Evolutionary conservation across 805 yeast species (phyloP), one percentile per base, ranked within the genome.

Genomic region (Saturnispora dispora): DNA sequence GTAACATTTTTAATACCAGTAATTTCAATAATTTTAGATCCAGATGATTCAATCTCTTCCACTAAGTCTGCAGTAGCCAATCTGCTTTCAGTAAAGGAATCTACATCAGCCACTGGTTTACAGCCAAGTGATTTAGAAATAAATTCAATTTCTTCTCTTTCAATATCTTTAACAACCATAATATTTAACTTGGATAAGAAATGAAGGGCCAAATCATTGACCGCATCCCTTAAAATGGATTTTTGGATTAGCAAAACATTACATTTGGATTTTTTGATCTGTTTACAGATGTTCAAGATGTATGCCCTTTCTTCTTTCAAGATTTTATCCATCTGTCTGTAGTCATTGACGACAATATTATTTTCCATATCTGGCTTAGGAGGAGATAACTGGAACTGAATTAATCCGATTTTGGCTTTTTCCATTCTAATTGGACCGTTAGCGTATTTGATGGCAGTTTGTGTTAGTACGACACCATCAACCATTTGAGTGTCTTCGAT

Each of bases 301-400:
- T 93, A 93, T 28, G 96, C 93, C 67, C 99, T 83, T 75, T 93
- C 99, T 71, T 93, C 99, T 66, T 95, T 93, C 65, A 93, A 76
- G 60, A 93, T 93, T 73, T 91, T 93, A 71, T 93, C 99, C 99
- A 93, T 93, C 71, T 93, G 99, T 70, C 99, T 81, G 74, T 93
- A 93, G 69, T 93, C 99, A 65, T 87, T 93, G 51, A 93, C 98
- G 52, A 93, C 96, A 47, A 93, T 91, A 65, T 90, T 91, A 69
- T 93, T 93, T 72, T 93, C 99, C 85, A 95, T 85, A 65, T 89
- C 97, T 20, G 97, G 97, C 66, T 89, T 89, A 58, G 97, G 97
- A 23, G 97, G 96, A 20, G 96, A 88, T 56, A 89, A 78, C 75
- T 87, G 99, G 74, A 87, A 93, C 74, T 89, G 99, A 63, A 86